Evolutionary conservation across 805 yeast species (phyloP), one percentile per base, ranked within the genome.

Genomic region (Metschnikowia cerradonensis): DNA sequence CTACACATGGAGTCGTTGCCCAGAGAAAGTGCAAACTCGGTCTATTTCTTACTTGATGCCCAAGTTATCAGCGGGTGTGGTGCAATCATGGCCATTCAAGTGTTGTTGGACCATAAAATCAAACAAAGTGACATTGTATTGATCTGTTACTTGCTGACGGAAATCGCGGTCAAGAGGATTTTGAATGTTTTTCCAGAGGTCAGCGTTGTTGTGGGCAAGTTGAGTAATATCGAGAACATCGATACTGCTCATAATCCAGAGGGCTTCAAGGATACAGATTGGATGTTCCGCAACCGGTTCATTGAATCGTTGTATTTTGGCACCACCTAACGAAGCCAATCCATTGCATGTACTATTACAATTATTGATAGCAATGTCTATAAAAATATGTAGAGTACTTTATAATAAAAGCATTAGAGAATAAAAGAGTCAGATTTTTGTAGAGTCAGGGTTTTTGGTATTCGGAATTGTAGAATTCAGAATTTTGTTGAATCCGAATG

Each of bases 1-100:
- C 74, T 94, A 52, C 97, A 91, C 65, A 82, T 84, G n/a, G 86
- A 86, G 56, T 78, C 81, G 22, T 67, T 92, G 36, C 97, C 97
- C 0, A 63, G 67, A 0, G 53, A 48, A 3, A 51, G 51, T 0
- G 37, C 45, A 1, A 53, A 61, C 38, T 65, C 71, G 34, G 80
- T 78, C 53, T 81, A 89, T 1, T 67, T 92, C 7, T 67, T 92
- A 45, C 80, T 89, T 61, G 97, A 92, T 63, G 89, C 96, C 0
- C 97, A 92, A 64, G 76, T 90, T 45, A 84, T 89, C 32, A 84
- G 96, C 31, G 99, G 98, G 2, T 96, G 97, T 0, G 96, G 96
- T 0, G 84, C 91, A 1, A 86, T 90, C 40, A 94, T 92, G 98
- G 96, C 97, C 0, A 81, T 89, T 41, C 94, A 90, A 60, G 90